phyloP scores from a whole-genome alignment of 192 early-diverging fungal genomes.

The Coemansia sp. region DNA sequence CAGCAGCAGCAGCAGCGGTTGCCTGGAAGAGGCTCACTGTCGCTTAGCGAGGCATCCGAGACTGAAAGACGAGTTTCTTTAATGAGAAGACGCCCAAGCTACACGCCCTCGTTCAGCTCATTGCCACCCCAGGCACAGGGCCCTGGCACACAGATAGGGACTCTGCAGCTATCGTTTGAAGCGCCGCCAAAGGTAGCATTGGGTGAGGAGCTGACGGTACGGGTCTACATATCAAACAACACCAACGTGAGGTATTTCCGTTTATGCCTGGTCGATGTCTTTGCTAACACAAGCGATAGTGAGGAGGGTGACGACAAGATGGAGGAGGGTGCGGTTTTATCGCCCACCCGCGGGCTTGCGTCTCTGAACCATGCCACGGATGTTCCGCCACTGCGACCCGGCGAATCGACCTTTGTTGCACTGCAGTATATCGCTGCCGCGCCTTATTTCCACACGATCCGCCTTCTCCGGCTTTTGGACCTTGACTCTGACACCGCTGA shows the following conservation, averaged over 20 bases:
- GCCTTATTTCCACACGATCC: conserved; percentile 37
- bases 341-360: neutral
- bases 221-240: conserved; percentile 32
- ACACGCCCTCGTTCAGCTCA: neutral
- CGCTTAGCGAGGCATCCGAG: neutral
- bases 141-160: conserved; percentile 1
- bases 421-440: conserved; percentile 38
- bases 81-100: neutral
- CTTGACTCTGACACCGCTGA: conserved; percentile 19
- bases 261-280: conserved; percentile 21
- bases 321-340: no score
- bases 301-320: neutral
- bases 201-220: conserved; percentile 26
- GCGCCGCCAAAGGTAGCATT: conserved; percentile 27
- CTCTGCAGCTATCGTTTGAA: conserved; percentile 24
- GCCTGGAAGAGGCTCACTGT: no score
- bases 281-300: neutral
- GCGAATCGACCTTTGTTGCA: conserved; percentile 23
- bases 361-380: conserved; percentile 10
- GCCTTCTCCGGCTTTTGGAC: conserved; percentile 21
- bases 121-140: neutral
- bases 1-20: no score
- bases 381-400: conserved; percentile 32
- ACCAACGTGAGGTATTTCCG: conserved; percentile 20
- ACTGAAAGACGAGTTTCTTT: neutral